phyloP scores from a whole-genome alignment of 352 stramenopile genomes.

The Hyaloperonospora arabidopsidis region DNA sequence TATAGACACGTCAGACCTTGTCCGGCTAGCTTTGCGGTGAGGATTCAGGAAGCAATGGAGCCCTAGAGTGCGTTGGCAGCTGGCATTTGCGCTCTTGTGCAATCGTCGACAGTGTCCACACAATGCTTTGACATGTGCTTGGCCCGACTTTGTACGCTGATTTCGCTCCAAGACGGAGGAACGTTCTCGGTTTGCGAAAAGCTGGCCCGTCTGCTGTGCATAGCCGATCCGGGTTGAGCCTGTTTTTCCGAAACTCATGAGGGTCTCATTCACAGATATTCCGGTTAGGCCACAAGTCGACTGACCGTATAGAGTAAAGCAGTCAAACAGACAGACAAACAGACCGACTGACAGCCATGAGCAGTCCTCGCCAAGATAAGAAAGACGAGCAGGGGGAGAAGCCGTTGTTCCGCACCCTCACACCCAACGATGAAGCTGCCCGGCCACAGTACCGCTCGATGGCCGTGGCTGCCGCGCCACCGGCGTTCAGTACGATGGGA shows the following conservation, averaged over 20 bases:
- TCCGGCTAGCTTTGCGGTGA: neutral
- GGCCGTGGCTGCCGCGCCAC: slow-evolving; percentile 31
- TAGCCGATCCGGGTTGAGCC: slow-evolving; percentile 5
- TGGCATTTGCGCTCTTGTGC: neutral
- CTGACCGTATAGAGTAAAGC: slow-evolving; percentile 4
- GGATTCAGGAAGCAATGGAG: neutral
- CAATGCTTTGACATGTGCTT: no score
- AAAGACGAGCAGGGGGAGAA: slow-evolving; percentile 63
- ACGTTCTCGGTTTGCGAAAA: slow-evolving; percentile 7
- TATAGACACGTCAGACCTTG: slow-evolving; percentile 9
- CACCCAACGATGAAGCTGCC: slow-evolving; percentile 40
- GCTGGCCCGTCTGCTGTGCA: slow-evolving; percentile 6
- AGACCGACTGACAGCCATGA: slow-evolving; percentile 11
- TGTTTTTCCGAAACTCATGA: slow-evolving; percentile 8
- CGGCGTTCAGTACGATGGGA: slow-evolving; percentile 37
- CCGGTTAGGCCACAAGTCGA: slow-evolving; percentile 10
- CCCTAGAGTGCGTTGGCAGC: neutral
- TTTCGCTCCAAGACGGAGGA: slow-evolving; percentile 13
- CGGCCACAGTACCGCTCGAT: slow-evolving; percentile 54
- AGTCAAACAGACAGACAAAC: neutral
- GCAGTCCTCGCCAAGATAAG: slow-evolving; percentile 27
- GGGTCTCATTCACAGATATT: slow-evolving; percentile 28
- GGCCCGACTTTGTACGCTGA: neutral
- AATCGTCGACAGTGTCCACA: neutral
- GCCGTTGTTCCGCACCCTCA: slow-evolving; percentile 40